Evolutionary conservation across 2,329 filamentous ascomycete species (phyloP).

Genomic region (Teratosphaeria destructans): DNA sequence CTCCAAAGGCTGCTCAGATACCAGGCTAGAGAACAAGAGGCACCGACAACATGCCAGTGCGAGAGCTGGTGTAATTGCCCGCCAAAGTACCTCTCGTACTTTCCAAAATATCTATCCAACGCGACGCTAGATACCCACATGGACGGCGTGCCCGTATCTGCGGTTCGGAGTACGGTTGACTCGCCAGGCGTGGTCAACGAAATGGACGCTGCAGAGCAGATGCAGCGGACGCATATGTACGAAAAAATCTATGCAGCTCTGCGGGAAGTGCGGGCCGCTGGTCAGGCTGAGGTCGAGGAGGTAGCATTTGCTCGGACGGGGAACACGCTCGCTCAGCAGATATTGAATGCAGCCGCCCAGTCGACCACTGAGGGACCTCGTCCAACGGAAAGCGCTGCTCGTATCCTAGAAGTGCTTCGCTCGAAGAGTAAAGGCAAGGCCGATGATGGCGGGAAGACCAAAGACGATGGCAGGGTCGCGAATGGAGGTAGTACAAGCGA

Average conservation of each 20-base stretch:
- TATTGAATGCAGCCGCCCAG: neutral
- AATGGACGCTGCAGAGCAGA: neutral
- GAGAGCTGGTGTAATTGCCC: neutral
- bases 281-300: neutral
- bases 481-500: neutral
- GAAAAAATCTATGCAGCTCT: neutral
- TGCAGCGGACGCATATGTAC: neutral
- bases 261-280: neutral
- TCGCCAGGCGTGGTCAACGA: neutral
- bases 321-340: neutral
- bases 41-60: neutral
- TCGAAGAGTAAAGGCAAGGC: neutral
- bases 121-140: neutral
- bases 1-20: neutral
- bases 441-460: neutral
- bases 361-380: neutral
- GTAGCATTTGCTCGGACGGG: neutral
- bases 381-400: neutral
- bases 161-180: neutral
- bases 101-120: neutral
- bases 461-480: neutral
- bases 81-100: neutral
- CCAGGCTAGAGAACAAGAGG: neutral
- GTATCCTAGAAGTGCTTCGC: neutral
- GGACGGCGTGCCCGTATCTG: neutral